Evolutionary conservation across 176 grass and related monocot species (phyloP), one percentile per base, ranked within the genome.

Genomic region (Aegilops umbellulata): DNA sequence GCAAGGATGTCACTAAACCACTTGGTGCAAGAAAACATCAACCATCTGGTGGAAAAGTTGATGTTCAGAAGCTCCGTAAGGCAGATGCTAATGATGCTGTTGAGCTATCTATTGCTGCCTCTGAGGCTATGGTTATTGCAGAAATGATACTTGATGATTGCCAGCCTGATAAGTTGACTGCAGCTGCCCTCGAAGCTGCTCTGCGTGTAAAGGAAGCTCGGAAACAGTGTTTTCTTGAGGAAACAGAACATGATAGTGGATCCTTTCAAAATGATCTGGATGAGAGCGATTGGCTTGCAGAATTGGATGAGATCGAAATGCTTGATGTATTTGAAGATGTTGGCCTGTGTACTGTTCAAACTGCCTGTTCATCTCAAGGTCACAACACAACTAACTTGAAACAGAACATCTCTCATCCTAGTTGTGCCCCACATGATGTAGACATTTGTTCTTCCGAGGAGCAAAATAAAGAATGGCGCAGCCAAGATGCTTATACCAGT

Each of bases 71-170:
- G 22, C 88, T 95, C 77, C 66, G 85, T 20, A 79, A 89, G 30
- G 83, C 78, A 80, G 93, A 89, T 76, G 80, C 90, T 62, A 66
- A 84, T 69, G 91, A 91, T 80, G 91, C 93, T 26, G 75, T 95
- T 89, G 91, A 98, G 71, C 89, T 98, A 82, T 95, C 91, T 65
- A 85, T 98, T 80, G 86, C 93, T 87, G 95, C 95, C 49, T 98
- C 95, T 86, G 95, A 98, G 88, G 95, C 95, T 78, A 90, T 98
- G 80, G 88, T 92, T 49, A 95, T 98, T 83, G 81, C 89, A 83
- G 93, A 98, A 77, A 77, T 93, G 77, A 69, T 92, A 69, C 77
- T 71, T 66, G 36, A 65, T 67, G 79, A 85, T 78, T 84, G 61
- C 58, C 55, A 75, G 10, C 26, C 77, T 60, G 86, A 89, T 81